Base-by-base conservation (phyloP, 2,329 filamentous ascomycete genomes). In the Grosmannia huntii region DNA sequence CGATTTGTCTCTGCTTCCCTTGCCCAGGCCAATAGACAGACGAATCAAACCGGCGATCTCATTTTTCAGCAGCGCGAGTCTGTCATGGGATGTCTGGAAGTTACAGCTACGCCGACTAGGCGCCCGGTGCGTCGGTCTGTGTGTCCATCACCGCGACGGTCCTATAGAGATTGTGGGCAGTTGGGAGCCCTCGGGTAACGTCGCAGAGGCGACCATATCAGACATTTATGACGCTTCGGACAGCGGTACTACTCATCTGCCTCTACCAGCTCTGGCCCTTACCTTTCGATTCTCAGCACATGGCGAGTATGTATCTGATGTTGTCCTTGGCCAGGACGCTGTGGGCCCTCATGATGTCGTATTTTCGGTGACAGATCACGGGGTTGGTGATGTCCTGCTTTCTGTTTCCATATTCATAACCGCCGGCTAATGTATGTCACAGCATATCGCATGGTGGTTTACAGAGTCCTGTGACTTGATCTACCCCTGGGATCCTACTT, bases 391-490 rank as follows among this genome's bases (percentile, higher is more conserved):
- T 48, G 27, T 33, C 38, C 23, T 38, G 12, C 38, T 16, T 7
- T 12, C 36, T 50, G 19, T 36, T 49, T 38, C 11, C 11, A 14
- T 31, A 3, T 33, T 44, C 7, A 23, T 9, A 38, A 19, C 28
- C 28, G 7, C 19, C 21, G 21, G 27, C 38, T 50, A 54, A 58
- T 28, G 25, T 58, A 16, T 27, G 23, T 14, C 25, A 41, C 36
- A 58, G 52, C 46, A 44, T 46, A 33, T 58, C 19, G 52, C 23
- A 3, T 58, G 57, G 57, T 58, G 57, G 57, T 58, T 58, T 51
- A 57, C 58, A 44, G 50, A 59, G n/a, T 49, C 51, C 21, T 23
- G 31, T 31, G 58, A 59, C 51, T 10, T 54, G 3, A 46, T 59
- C 19, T 27, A 55, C 21, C 21, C 31, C n/a, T 59, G 58, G 58